Evolutionary conservation across 352 stramenopile species (phyloP), one percentile per base, ranked within the genome.

Genomic region (Globisporangium recalcitrans): DNA sequence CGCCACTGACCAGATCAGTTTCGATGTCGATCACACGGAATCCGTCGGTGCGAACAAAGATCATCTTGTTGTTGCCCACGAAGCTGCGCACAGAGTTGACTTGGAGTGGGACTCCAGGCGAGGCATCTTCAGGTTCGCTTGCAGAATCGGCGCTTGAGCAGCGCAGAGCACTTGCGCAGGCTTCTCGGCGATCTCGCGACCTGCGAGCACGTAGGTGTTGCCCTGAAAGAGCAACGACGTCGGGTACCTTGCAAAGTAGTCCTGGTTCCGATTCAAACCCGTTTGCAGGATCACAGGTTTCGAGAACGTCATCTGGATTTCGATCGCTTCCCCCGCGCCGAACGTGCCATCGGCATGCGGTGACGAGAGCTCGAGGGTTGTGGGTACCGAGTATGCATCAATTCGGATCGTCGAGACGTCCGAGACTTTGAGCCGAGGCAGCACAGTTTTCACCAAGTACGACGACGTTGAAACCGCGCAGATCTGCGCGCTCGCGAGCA

Each of bases 231-330:
- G 70, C 4, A 85, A 1, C 0, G 77, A 67, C 0, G 67, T 44
- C 0, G 81, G 81, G 24, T 75, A 67, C 8, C 73, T 61, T 4
- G 84, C 84, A 29, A 80, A 71, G 54, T 58, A 82, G 11, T 83
- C 68, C 38, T 86, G 78, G 26, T 93, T 75, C 6, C 58, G 58
- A 36, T 90, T 93, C 3, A 93, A 52, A 2, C 84, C 84, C 0
- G 80, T 85, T 16, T 89, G 68, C 1, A 90, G 36, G 3, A 81
- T 72, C n/a, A 90, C 69, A 11, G 71, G 26, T 38, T 90, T 90
- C 0, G 82, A 87, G 40, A 93, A 88, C 10, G 64, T 83, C 10
- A 91, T 66, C 16, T 88, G 65, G 22, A 93, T 87, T 6, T 82
- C 64, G 22, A 93, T 87, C 19, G 81, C 65, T 54, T 93, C 82